Base-by-base conservation (phyloP, 192 early-diverging fungal species). In the Paraglomus brasilianum region DNA sequence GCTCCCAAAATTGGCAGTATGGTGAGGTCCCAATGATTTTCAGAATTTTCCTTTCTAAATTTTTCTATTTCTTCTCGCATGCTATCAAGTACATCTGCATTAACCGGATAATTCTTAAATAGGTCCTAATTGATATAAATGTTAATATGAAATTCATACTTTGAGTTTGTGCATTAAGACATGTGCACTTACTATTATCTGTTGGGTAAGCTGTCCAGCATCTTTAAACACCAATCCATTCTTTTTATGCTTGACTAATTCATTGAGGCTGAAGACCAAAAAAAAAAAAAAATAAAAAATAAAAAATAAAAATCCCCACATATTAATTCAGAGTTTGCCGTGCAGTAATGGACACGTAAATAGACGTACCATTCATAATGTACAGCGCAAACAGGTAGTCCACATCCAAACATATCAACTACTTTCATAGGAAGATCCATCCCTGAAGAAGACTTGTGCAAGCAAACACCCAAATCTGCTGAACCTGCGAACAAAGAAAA, bases 361-460 rank as follows among this genome's bases (percentile, higher is more conserved):
- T n/a, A 30, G 30, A 64, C 65, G 49, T 14, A 66, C 65, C 65
- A 68, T n/a, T 68, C 15, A 55, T 55, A 68, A 2, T 40, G 21
- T 8, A 68, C 47, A 5, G 95, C 92, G 75, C 90, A 92, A 42
- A 94, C 95, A 5, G 96, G 94, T 13, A 94, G 72, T 5, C 91
- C 93, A 76, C 92, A 96, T 15, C 95, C 96, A 86, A 97, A 95
- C 95, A 98, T 95, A 72, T 98, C 96, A 8, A 97, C 93, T 6
- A 97, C 86, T 79, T 98, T 98, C 96, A 98, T 98, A 7, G 96
- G 96, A 71, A 98, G 75, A 74, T 98, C 96, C 56, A 98, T 82
- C 5, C 96, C 96, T 40, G 90, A 93, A 7, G 95, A 93, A n/a
- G 92, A 94, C 22, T 87, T 93, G 80, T 98, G 96, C 63, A 98